Evolutionary conservation across 2,329 filamentous ascomycete species (phyloP), one percentile per base, ranked within the genome.

Genomic region (Sclerotinia subarctica): DNA sequence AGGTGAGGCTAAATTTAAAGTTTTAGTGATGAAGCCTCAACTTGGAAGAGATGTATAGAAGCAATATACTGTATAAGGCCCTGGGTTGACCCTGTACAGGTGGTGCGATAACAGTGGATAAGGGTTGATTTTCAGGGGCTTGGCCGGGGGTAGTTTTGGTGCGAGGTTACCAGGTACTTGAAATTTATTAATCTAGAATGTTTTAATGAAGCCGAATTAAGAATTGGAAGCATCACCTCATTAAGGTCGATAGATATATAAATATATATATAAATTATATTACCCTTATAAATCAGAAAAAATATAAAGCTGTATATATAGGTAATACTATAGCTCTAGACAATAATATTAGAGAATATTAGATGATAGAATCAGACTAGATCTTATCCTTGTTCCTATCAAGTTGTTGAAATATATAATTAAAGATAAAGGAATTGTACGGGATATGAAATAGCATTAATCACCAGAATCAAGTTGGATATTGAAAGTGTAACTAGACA

Each of bases 71-170:
- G 19, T 19, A 3, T 5, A 29, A 15, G 26, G 11, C 35, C 35
- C 19, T 44, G 35, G 47, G n/a, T 54, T 11, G 35, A 29, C 46
- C 62, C 62, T 54, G 49, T n/a, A 5, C 5, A 19, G 15, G 19
- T 51, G n/a, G 26, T 5, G n/a, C 44, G 59, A 62, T 62, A 62
- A 38, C 59, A 51, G 32, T 51, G 29, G 26, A 64, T 56, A 65
- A 65, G 38, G 51, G 11, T 49, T 49, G 35, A n/a, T 57, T 44
- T 64, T 57, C 32, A 57, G 47, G 63, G 63, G 51, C n/a, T 56
- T 6, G 24, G 35, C 58, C 32, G 44, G 58, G 58, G 38, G 10
- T 38, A 38, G 38, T 8, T 38, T 38, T 11, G 38, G 38, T 38
- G 38, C 38, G n/a, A n/a, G n/a, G n/a, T n/a, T 38, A 38, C 10